Conservation (phyloP, 208 protist genomes). For the Tritrichomonas musculus region DNA sequence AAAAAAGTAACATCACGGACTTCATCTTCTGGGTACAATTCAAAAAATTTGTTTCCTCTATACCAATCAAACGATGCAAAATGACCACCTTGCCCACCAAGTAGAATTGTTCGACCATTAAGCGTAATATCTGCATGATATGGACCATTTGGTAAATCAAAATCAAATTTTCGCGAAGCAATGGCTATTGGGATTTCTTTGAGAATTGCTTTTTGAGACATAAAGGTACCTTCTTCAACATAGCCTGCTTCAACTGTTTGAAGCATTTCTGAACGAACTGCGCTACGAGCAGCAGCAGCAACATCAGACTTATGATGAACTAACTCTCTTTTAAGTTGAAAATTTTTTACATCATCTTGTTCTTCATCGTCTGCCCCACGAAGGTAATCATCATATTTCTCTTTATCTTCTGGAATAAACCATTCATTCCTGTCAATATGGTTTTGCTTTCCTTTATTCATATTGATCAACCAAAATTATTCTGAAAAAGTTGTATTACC, state of each 20-base stretch:
- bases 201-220: neutral
- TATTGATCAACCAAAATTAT: no score
- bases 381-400: neutral
- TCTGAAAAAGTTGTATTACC: no score
- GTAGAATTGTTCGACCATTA: neutral
- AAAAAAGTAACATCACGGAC: neutral
- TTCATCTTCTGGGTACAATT: neutral
- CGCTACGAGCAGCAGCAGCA: neutral
- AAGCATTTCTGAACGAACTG: slow-evolving; percentile 24
- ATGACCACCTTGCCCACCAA: neutral
- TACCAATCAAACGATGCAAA: slow-evolving; percentile 6
- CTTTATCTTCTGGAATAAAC: slow-evolving; percentile 13
- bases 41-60: neutral
- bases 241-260: slow-evolving; percentile 14
- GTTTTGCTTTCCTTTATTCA: neutral
- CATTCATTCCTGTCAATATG: neutral
- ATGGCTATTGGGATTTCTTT: slow-evolving; percentile 16
- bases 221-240: neutral
- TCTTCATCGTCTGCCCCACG: neutral
- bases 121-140: neutral
- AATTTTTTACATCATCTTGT: neutral
- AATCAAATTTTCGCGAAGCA: slow-evolving; percentile 19
- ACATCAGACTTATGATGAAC: neutral
- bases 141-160: neutral
- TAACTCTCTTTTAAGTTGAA: neutral